Evolutionary conservation across 1,139 yeast genomes (phyloP), one percentile per base, ranked within the genome.

Genomic region (Suhomyces guaymorum): DNA sequence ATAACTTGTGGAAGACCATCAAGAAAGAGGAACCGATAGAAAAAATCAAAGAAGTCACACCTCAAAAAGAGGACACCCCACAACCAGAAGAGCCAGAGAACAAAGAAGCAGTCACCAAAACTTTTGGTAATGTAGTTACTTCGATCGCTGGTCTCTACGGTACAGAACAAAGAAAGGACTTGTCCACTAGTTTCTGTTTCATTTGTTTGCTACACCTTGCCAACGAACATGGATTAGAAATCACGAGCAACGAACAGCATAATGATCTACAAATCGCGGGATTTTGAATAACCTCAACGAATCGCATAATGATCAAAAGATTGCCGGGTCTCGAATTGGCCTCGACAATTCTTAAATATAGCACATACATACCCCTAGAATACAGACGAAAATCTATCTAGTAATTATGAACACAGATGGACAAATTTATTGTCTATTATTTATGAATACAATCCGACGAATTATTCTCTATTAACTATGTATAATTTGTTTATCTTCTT

Each of bases 1-100:
- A 85, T 43, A 88, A 88, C 52, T 55, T 92, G 28, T 92, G 97
- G 97, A 70, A 71, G 22, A 74, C 79, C 1, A 67, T 80, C 13
- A 65, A 63, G 43, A 30, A 43, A 26, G 56, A 50, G 15, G 43
- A 42, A 10, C 12, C 19, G n/a, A n/a, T n/a, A n/a, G n/a, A n/a
- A n/a, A n/a, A n/a, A n/a, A n/a, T n/a, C n/a, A n/a, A n/a, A n/a
- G n/a, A n/a, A n/a, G n/a, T n/a, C n/a, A n/a, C n/a, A 15, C 11
- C 12, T 29, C 30, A 15, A 6, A 19, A 12, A 13, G 24, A 39
- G 18, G 39, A 15, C 10, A 32, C 23, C 22, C 12, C 16, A 28
- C 7, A 7, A 18, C 20, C 9, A 11, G 36, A 30, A 15, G 22
- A 28, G 26, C 56, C 59, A 34, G 60, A 55, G 27, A 55, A 61